Base-by-base conservation (phyloP, 441 rosid genomes). In the Euphorbia celastroides region DNA sequence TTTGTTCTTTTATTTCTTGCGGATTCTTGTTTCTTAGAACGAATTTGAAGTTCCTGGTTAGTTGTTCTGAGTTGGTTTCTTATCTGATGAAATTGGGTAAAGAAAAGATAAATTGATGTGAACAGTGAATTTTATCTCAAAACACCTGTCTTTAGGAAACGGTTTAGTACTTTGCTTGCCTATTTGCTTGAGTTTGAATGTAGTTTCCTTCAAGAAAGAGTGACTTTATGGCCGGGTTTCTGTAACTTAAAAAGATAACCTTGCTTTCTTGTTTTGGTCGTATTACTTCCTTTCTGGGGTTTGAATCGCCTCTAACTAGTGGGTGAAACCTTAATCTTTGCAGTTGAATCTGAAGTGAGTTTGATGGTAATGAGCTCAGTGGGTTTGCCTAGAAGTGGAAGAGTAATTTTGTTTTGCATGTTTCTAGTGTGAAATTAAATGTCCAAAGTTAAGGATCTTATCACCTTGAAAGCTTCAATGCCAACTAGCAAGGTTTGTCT, bases 401-500 rank as follows among this genome's bases (percentile, higher is more conserved):
- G 11, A 41, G 63, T 57, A 22, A 27, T 17, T 26, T 28, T 14
- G n/a, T 7, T 57, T 41, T 9, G 41, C 5, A n/a, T 27, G 31
- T 52, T 59, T 52, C 22, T 62, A 63, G 26, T 25, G 66, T n/a
- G 32, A 7, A 67, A 55, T 28, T 32, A n/a, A 14, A 30, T 12
- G 11, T 72, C 46, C 14, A 25, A 54, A 70, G 62, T 67, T 57
- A 42, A 30, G 34, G 56, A 34, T 44, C 28, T 48, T 36, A 31
- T 65, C 57, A 64, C 34, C 14, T 57, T 66, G 31, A 60, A 65
- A 68, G 69, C 60, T 54, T 56, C 64, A 67, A 81, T 81, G 82
- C 74, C 71, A 19, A 69, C 72, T 65, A 60, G 67, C 61, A 78
- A 74, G 77, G 72, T 72, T 46, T 66, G 66, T 62, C 61, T 78